A percentile compares a stretch with the other conserved stretches of the same genome.
These are phyloP conservation scores for Raffaelea deltoideospora DNA, from an alignment of 2,329 filamentous ascomycete genomes.

Conservation along the genomic window DNA sequence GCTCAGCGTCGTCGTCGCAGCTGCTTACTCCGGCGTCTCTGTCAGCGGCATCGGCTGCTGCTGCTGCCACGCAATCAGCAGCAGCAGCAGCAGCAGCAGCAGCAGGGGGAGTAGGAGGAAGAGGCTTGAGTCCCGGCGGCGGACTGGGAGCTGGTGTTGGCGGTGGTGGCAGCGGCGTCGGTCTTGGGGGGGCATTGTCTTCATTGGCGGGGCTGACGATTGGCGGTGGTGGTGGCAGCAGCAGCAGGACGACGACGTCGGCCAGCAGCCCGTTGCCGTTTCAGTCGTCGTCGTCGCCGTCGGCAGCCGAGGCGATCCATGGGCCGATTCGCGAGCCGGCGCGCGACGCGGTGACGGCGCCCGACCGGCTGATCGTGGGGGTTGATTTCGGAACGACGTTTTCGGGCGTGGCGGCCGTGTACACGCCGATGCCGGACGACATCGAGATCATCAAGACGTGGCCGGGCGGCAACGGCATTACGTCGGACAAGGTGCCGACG, in stretches of 20 bases:
- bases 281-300: constrained; percentile 15
- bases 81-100: constrained; percentile 1
- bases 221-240: neutral
- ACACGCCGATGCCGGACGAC: constrained; percentile 63
- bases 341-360: constrained; percentile 33
- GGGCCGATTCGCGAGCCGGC: constrained; percentile 42
- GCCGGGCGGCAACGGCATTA: constrained; percentile 73
- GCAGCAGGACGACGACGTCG: neutral
- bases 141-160: too few relatives aligned
- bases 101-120: neutral
- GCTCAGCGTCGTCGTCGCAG: constrained; percentile 2
- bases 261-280: neutral
- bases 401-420: constrained; percentile 59
- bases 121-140: neutral
- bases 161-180: too few relatives aligned
- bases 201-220: too few relatives aligned
- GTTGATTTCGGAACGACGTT: constrained; percentile 80
- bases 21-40: constrained; percentile 6
- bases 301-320: constrained; percentile 47
- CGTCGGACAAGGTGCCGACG: constrained; percentile 75
- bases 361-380: constrained; percentile 58
- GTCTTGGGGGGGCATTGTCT: too few relatives aligned
- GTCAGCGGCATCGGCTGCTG: constrained; percentile 2
- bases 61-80: too few relatives aligned
- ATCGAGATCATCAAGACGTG: constrained; percentile 74